Base-by-base conservation (phyloP, 2,329 filamentous ascomycete genomes). In the Aureobasidium zeae region DNA sequence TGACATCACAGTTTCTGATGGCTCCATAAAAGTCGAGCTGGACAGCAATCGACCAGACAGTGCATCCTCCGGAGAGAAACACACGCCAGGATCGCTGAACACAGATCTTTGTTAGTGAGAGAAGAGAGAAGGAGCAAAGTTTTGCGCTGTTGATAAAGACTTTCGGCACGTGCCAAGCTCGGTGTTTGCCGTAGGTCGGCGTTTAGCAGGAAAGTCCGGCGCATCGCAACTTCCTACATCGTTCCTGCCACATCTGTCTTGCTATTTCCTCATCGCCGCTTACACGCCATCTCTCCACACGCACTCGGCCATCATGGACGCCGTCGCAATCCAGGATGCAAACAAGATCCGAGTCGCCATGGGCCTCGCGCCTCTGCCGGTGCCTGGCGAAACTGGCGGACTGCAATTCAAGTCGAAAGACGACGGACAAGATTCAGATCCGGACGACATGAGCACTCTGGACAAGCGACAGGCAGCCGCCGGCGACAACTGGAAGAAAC, bases 21-120 rank as follows among this genome's bases (percentile, higher is more conserved):
- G 79, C 81, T 87, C 83, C 83, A 80, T 86, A 62, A 69, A 75
- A 78, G 86, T 85, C 83, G 84, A 89, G 77, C 79, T 89, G 84
- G 78, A 73, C 77, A 83, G 75, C 67, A 75, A 73, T 88, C 84
- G 66, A 89, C 85, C 79, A 75, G 72, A 74, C 75, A 71, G 73
- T n/a, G n/a, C n/a, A n/a, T 68, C 58, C 62, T 22, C 56, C 52
- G 53, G 52, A 58, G 54, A 58, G n/a, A n/a, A n/a, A n/a, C n/a
- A 51, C 56, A 65, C 70, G 69, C 63, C 82, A 75, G 83, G 85
- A 89, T 69, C 69, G 68, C 77, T 79, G 77, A 74, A 79, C 86
- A 93, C 87, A 94, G 80, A 83, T 87, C 83, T 79, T 72, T 77
- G 52, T 56, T 50, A 34, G 70, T 66, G 70, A 68, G 59, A 64